Percentiles rank a stretch among this genome's conserved stretches.
Conservation (phyloP, 2,329 filamentous ascomycete species). For the Penicillium capsulatum region DNA sequence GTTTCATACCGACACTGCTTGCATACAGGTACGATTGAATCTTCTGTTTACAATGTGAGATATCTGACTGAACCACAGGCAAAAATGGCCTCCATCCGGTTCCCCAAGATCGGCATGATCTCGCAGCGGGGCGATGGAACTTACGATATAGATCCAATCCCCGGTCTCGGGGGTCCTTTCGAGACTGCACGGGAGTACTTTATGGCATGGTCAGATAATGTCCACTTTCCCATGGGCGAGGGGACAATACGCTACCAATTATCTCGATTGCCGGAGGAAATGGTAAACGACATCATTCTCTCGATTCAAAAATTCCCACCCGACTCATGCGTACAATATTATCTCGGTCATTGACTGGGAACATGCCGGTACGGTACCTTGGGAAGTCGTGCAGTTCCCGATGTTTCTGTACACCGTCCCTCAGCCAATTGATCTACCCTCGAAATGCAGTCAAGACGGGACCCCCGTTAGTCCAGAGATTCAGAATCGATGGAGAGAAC, state of each 20-base stretch:
- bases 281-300: conserved; percentile 2
- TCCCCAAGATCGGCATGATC: conserved; percentile 18
- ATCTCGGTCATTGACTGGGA: conserved; percentile 17
- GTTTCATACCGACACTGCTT: conserved; percentile 4
- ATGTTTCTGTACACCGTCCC: conserved; percentile 10
- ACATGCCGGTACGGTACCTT: conserved; percentile 12
- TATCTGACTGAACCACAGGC: conserved; percentile 5
- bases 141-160: conserved; percentile 16
- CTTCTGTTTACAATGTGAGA: neutral
- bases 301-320: conserved; percentile 5
- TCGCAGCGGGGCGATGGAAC: conserved; percentile 4
- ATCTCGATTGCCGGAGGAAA: neutral
- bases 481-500: conserved; percentile 5
- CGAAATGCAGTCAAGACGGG: conserved; percentile 8
- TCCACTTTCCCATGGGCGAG: conserved; percentile 8
- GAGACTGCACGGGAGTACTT: conserved; percentile 18
- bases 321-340: conserved; percentile 7
- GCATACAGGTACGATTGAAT: neutral
- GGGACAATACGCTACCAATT: conserved; percentile 8
- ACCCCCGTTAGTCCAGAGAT: conserved; percentile 3
- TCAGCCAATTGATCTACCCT: conserved; percentile 10
- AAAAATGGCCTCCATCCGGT: conserved; percentile 13
- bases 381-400: conserved; percentile 9
- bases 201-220: conserved; percentile 15
- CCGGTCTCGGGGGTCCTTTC: conserved; percentile 16